These are phyloP conservation scores for Petrea volubilis DNA, from an alignment of 257 asterid genomes.

Conservation along the genomic window DNA sequence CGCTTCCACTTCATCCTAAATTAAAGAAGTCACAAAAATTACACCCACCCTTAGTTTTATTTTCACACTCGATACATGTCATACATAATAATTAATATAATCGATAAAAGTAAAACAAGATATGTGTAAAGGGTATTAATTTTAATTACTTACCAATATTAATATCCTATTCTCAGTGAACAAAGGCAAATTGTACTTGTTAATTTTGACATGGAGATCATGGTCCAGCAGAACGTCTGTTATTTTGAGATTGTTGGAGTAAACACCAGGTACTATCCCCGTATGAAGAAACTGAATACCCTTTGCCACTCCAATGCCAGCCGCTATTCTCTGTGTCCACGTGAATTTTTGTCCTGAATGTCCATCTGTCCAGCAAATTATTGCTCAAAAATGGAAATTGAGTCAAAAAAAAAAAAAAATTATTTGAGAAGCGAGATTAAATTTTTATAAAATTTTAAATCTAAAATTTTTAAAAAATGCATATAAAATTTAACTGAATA, in stretches of 20 bases:
- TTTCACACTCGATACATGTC: too few relatives aligned
- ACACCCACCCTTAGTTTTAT: too few relatives aligned
- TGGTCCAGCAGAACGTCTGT: constrained; percentile 71
- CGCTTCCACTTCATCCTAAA: constrained; percentile 41
- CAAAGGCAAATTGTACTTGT: constrained; percentile 68
- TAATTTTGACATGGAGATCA: constrained; percentile 68
- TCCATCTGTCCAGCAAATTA: constrained; percentile 37
- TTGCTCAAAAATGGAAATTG: not conserved
- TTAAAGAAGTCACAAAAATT: constrained; percentile 1
- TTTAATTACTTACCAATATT: constrained; percentile 41
- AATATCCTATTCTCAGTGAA: constrained; percentile 43
- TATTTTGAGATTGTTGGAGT: constrained; percentile 61
- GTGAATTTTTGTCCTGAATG: constrained; percentile 43
- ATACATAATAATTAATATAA: too few relatives aligned
- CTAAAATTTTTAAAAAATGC: too few relatives aligned
- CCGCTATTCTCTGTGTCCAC: constrained; percentile 74
- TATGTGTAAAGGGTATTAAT: too few relatives aligned
- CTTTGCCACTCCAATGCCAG: constrained; percentile 69
- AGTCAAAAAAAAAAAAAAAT: too few relatives aligned
- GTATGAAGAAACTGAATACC: constrained; percentile 90
- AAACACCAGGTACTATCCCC: constrained; percentile 78
- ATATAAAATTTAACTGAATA: too few relatives aligned
- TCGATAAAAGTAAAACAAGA: too few relatives aligned
- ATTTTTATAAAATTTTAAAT: too few relatives aligned
- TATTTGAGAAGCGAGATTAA: too few relatives aligned